Percentiles rank a stretch among this genome's conserved stretches.
These are phyloP conservation scores for Pseudopyrenochaeta lycopersici DNA, from an alignment of 2,329 filamentous ascomycete species.

Conservation along the genomic window DNA sequence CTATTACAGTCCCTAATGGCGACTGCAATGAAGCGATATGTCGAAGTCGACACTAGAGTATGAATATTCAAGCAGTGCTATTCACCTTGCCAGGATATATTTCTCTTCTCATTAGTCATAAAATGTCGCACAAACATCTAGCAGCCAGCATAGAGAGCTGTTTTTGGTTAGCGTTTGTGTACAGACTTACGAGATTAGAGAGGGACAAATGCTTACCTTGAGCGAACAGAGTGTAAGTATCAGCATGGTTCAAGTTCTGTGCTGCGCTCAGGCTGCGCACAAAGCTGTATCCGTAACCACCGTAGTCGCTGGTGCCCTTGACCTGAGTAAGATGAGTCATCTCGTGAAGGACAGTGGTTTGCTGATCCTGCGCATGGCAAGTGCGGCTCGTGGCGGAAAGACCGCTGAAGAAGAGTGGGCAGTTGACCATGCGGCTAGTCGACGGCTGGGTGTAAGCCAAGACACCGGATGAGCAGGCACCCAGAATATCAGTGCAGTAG, in stretches of 20 bases:
- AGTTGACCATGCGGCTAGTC: slow-evolving; percentile 66
- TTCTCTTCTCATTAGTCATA: neutral
- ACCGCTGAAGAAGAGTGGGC: slow-evolving; percentile 64
- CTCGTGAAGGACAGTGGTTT: slow-evolving; percentile 70
- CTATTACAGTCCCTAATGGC: no score
- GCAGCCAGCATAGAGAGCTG: slow-evolving; percentile 11
- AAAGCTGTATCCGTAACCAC: slow-evolving; percentile 63
- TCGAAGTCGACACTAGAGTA: no score
- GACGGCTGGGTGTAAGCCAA: slow-evolving; percentile 68
- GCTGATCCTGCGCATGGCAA: slow-evolving; percentile 71
- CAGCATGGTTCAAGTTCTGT: slow-evolving; percentile 69
- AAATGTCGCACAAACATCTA: neutral
- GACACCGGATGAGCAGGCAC: slow-evolving; percentile 59
- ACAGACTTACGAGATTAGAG: neutral
- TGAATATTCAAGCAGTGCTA: no score
- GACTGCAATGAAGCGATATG: no score
- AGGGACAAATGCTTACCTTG: slow-evolving; percentile 18
- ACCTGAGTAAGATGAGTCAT: slow-evolving; percentile 66
- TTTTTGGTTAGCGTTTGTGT: neutral
- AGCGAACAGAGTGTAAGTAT: slow-evolving; percentile 59
- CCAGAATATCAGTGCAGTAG: slow-evolving; percentile 66
- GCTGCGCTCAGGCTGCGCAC: slow-evolving; percentile 54
- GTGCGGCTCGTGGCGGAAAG: slow-evolving; percentile 57
- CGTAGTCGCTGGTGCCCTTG: slow-evolving; percentile 67
- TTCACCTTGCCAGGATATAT: neutral